Percentiles rank a stretch among this genome's conserved stretches.
phyloP scores from a whole-genome alignment of 1,284 basidiomycete genomes.

The Malassezia globosa region DNA sequence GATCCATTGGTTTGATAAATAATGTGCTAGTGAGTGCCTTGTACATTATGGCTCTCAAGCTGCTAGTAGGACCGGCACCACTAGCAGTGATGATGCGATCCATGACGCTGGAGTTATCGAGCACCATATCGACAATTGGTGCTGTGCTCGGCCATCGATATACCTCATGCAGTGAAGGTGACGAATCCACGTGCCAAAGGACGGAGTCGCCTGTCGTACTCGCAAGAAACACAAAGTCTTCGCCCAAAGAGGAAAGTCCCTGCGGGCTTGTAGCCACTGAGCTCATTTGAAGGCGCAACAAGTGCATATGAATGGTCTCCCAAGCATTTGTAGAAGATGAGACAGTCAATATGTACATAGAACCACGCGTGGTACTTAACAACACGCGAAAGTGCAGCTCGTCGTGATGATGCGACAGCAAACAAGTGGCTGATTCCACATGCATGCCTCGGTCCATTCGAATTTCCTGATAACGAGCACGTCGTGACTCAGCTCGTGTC shows the following conservation, averaged over 20 bases:
- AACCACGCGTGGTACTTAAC: background rate
- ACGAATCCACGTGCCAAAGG: conserved; percentile 15
- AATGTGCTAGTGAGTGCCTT: conserved; percentile 53
- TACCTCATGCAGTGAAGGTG: conserved; percentile 8
- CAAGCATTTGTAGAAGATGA: background rate
- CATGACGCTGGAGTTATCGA: conserved; percentile 55
- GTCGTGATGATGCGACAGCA: conserved; percentile 3
- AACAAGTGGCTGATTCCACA: background rate
- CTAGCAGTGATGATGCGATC: conserved; percentile 71
- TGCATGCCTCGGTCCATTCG: conserved; percentile 8
- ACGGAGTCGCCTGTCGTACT: conserved; percentile 33
- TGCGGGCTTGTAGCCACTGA: conserved; percentile 26
- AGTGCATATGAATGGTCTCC: conserved; percentile 7
- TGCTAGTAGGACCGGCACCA: conserved; percentile 68
- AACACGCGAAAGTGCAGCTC: background rate
- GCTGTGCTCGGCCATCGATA: conserved; percentile 53
- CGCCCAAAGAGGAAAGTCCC: conserved; percentile 29
- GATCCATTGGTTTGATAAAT: background rate
- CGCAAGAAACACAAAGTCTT: conserved; percentile 28
- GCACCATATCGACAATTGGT: conserved; percentile 74
- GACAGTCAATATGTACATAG: background rate
- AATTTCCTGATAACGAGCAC: conserved; percentile 9
- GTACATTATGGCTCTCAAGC: conserved; percentile 67
- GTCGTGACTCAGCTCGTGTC: background rate
- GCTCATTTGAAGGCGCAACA: conserved; percentile 21